Conservation (phyloP, 177 flowering plant species). For the Vitis hybrid region DNA sequence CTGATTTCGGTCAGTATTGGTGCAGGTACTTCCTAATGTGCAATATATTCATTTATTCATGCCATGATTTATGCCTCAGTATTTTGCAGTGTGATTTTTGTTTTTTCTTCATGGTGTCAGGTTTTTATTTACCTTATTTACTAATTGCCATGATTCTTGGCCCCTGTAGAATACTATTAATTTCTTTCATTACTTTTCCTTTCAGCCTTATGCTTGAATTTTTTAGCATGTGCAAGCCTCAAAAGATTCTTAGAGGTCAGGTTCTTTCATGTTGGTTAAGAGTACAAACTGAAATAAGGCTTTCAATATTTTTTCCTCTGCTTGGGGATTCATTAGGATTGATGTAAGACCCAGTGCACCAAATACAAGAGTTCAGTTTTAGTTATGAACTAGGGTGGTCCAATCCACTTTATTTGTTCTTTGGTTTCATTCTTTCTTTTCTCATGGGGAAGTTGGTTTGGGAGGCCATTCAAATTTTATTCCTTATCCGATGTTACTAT, state of each 20-base stretch:
- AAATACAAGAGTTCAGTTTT: background rate
- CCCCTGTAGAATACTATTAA: background rate
- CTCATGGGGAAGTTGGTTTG: too few species aligned
- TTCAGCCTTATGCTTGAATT: background rate
- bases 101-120: background rate
- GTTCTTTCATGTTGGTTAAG: background rate
- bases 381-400: too few species aligned
- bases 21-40: constrained; percentile 60
- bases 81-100: background rate
- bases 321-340: background rate
- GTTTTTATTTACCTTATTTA: too few species aligned
- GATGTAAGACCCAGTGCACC: background rate
- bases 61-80: background rate
- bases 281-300: background rate
- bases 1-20: constrained; percentile 75
- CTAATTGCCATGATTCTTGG: too few species aligned
- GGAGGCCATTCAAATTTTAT: too few species aligned
- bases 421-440: too few species aligned
- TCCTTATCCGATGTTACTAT: too few species aligned
- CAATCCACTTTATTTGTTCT: too few species aligned
- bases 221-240: background rate
- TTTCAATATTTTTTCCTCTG: background rate
- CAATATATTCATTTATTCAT: background rate
- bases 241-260: background rate
- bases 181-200: background rate